phyloP scores from a whole-genome alignment of 2,329 filamentous ascomycete species.

The Paracoccidioides brasiliensis region DNA sequence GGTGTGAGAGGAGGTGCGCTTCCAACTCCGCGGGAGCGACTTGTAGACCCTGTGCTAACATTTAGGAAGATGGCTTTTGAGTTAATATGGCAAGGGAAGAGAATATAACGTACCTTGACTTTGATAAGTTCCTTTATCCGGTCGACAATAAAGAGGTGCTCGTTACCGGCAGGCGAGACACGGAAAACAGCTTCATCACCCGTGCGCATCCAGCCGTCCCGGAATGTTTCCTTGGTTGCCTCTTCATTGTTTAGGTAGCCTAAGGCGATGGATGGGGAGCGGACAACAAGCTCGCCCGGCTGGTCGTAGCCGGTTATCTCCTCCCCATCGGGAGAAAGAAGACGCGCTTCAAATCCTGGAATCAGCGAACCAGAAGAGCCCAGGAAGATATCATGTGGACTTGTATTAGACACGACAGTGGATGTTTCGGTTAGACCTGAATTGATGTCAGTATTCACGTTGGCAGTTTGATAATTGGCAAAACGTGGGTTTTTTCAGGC shows the following conservation, averaged over 20 bases:
- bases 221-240: conserved; percentile 69
- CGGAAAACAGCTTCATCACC: conserved; percentile 70
- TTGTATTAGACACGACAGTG: conserved; percentile 53
- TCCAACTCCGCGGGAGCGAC: conserved; percentile 76
- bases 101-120: conserved; percentile 46
- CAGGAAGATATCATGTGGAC: conserved; percentile 48
- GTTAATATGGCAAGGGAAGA: background rate
- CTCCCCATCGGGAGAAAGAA: conserved; percentile 54
- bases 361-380: conserved; percentile 61
- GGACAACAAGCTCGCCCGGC: conserved; percentile 69
- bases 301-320: conserved; percentile 60
- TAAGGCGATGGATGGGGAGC: conserved; percentile 61
- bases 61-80: conserved; percentile 1
- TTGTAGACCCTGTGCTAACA: conserved; percentile 51
- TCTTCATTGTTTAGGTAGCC: conserved; percentile 81
- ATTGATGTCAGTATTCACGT: conserved; percentile 1
- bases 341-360: conserved; percentile 50
- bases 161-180: conserved; percentile 50
- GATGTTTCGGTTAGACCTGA: conserved; percentile 62
- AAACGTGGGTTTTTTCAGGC: background rate
- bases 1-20: conserved; percentile 62
- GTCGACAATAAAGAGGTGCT: conserved; percentile 78
- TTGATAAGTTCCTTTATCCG: conserved; percentile 69
- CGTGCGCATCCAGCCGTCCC: conserved; percentile 68
- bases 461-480: background rate